Evolutionary conservation across 768 basidiomycete species (phyloP), one percentile per base, ranked within the genome.

Genomic region (Pleurotus citrinopileatus): DNA sequence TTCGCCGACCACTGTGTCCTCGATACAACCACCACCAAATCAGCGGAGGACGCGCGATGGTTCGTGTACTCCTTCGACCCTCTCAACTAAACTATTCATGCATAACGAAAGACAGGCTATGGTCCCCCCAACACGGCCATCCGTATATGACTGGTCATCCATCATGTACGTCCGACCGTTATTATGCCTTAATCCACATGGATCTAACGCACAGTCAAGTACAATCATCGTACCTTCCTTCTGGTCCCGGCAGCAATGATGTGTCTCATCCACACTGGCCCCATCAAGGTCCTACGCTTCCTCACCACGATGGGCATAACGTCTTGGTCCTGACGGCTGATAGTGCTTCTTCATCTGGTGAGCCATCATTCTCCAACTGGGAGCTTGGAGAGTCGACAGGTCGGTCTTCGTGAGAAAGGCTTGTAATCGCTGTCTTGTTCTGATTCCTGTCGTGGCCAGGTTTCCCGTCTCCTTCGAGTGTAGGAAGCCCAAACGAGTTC

Each of bases 341-440:
- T 36, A 51, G 28, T 25, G n/a, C 48, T 2, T 51, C 48, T 9
- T 32, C 48, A 23, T 34, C 34, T 25, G 26, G 45, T n/a, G 29
- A 32, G 27, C 17, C 26, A 26, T 20, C 48, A 9, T 51, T 32
- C 32, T 13, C n/a, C 5, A 32, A 26, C 29, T 51, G 48, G 48
- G 48, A 51, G 4, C 37, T 51, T 25, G 48, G 22, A 23, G 48
- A 51, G 29, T 51, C 48, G n/a, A 28, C 28, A 51, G 48, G 48
- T 51, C 22, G 13, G 48, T 36, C 22, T 47, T 12, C 26, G 15
- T 27, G 43, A 13, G 15, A n/a, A 9, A n/a, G 7, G 12, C 17
- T 40, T 40, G 38, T 19, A 7, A 9, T 19, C 38, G 7, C 17
- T 15, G 38, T 2, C 29, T 40, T 15, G 17, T 40, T n/a, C 17